Percentiles rank a stretch among this genome's conserved stretches.
phyloP scores from a whole-genome alignment of 2,329 filamentous ascomycete genomes.

The Drechslerella coelobrocha region DNA sequence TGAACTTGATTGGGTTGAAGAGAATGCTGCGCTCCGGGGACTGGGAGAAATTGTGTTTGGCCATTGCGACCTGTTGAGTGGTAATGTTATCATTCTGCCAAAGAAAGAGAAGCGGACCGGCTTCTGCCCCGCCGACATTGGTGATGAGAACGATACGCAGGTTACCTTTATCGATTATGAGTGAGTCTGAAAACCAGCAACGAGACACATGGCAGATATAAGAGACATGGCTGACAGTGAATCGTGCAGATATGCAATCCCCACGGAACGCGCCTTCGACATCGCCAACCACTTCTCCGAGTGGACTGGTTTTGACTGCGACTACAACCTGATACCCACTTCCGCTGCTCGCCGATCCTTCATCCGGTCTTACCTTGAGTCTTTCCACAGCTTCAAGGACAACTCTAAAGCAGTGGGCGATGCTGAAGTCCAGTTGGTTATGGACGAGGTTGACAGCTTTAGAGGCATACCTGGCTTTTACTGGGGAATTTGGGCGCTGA shows the following conservation, averaged over 20 bases:
- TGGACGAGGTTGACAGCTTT: conserved; percentile 82
- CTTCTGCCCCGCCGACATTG: conserved; percentile 50
- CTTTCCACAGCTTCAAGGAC: conserved; percentile 69
- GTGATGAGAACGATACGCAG: conserved; percentile 59
- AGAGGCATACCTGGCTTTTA: conserved; percentile 87
- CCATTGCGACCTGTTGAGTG: conserved; percentile 93
- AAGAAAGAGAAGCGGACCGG: conserved; percentile 56
- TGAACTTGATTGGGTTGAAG: conserved; percentile 49
- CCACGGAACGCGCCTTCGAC: conserved; percentile 93
- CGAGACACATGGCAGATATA: background rate
- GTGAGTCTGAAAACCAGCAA: conserved; percentile 25
- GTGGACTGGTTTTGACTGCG: conserved; percentile 97
- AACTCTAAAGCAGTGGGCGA: conserved; percentile 59
- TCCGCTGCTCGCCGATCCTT: conserved; percentile 78
- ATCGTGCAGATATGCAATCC: conserved; percentile 73
- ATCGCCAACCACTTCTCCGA: conserved; percentile 98
- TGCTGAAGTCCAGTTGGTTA: conserved; percentile 73
- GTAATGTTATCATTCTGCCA: conserved; percentile 88
- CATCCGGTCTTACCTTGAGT: conserved; percentile 78
- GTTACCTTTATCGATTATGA: conserved; percentile 98
- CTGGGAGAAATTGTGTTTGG: conserved; percentile 74
- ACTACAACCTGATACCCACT: conserved; percentile 82
- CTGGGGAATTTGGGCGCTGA: conserved; percentile 94
- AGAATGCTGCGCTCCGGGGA: conserved; percentile 38
- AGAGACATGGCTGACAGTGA: conserved; percentile 11